Percentiles rank a stretch among this genome's conserved stretches.
Conservation (phyloP, 164 flowering plant genomes). For the Tetrastigma voinierianum region DNA sequence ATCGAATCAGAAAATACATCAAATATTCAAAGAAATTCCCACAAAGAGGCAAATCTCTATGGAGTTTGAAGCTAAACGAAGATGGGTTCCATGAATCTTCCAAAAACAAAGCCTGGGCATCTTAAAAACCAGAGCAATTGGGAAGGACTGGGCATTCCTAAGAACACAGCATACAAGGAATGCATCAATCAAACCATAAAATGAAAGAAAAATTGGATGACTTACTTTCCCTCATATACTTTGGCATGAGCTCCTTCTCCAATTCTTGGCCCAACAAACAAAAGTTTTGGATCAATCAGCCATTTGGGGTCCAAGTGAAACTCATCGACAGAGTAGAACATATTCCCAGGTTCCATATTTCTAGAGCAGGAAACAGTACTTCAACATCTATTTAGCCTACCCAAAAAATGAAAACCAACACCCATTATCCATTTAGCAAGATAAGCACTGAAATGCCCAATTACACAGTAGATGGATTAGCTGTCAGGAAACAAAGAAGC, state of each 20-base stretch:
- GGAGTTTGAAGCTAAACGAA: not conserved
- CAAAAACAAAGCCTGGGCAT: not conserved
- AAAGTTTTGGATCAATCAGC: slow-evolving; percentile 71
- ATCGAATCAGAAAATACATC: not conserved
- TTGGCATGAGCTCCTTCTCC: slow-evolving; percentile 93
- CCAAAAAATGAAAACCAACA: not conserved
- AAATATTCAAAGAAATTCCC: too few relatives aligned
- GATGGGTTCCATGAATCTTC: not conserved
- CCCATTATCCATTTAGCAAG: slow-evolving; percentile 12
- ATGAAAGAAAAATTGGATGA: slow-evolving; percentile 13
- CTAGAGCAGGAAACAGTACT: slow-evolving; percentile 14
- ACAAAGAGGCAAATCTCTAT: not conserved
- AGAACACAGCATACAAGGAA: not conserved
- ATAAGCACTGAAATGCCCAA: slow-evolving; percentile 15
- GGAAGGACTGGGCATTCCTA: too few relatives aligned
- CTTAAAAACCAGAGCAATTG: too few relatives aligned
- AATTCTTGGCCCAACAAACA: slow-evolving; percentile 80
- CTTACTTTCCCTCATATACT: slow-evolving; percentile 90
- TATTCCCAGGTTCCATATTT: slow-evolving; percentile 40
- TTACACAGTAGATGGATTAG: slow-evolving; percentile 16
- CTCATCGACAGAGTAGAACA: slow-evolving; percentile 39
- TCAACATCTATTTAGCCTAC: slow-evolving; percentile 14
- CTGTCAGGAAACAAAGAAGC: slow-evolving; percentile 24
- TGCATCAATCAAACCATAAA: slow-evolving; percentile 1
- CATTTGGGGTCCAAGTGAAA: slow-evolving; percentile 60